Percentiles rank a stretch among this genome's conserved stretches.
Evolutionary conservation across 164 flowering plant genomes (phyloP).

Genomic region (Vitis rotundifolia): DNA sequence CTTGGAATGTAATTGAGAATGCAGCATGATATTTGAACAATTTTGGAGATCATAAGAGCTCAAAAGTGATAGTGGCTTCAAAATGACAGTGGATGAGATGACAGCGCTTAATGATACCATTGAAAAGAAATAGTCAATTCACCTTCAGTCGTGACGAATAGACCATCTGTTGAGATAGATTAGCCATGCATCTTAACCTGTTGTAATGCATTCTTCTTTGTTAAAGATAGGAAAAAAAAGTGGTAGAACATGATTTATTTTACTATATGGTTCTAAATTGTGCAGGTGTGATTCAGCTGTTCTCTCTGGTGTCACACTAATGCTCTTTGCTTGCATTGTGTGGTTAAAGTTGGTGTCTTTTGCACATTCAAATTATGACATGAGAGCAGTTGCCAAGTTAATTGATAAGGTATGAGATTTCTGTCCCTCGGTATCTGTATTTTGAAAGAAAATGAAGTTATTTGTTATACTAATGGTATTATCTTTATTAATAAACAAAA

Average conservation of each 20-base stretch:
- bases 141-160: neutral
- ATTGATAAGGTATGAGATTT: slow-evolving; percentile 55
- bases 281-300: slow-evolving; percentile 87
- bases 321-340: slow-evolving; percentile 83
- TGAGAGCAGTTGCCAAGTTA: slow-evolving; percentile 60
- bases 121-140: neutral
- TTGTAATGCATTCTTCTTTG: neutral
- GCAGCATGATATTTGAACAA: too few relatives aligned
- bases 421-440: neutral
- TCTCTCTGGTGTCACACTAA: slow-evolving; percentile 70
- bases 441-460: too few relatives aligned
- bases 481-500: neutral
- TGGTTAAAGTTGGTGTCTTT: slow-evolving; percentile 96
- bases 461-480: neutral
- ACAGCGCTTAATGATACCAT: too few relatives aligned
- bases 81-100: too few relatives aligned
- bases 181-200: neutral
- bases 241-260: neutral
- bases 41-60: too few relatives aligned
- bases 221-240: neutral
- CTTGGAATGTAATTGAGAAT: too few relatives aligned
- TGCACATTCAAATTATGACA: slow-evolving; percentile 86
- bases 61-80: too few relatives aligned
- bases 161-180: neutral
- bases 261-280: neutral